Evolutionary conservation across 2,329 filamentous ascomycete genomes (phyloP), one percentile per base, ranked within the genome.

Genomic region (Trichoderma sp.): DNA sequence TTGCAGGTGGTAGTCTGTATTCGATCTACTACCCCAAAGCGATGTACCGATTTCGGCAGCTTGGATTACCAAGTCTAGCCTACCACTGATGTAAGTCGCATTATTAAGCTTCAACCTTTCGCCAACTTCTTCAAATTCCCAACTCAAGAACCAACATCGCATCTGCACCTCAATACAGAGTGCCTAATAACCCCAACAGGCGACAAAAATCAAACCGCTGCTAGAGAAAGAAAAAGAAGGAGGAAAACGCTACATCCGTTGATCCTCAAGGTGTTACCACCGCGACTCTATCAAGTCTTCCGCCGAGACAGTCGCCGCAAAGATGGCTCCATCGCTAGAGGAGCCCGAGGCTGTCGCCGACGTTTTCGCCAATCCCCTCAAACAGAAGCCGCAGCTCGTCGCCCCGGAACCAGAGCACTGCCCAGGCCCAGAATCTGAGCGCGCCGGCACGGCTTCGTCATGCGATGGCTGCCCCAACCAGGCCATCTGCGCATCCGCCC

Each of bases 381-480:
- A 94, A 79, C 84, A 87, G 67, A 90, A 92, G 63, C 94, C 95
- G 1, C 86, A 93, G 72, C 91, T 99, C 66, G 92, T 98, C 72
- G 96, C 96, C 24, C 95, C 96, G 51, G 94, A 98, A 78, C 95
- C 95, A 82, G 94, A 98, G 81, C 94, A 98, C 83, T 99, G 96
- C 77, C 95, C 95, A 3, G 96, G 96, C 0, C 96, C 93, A 4
- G 92, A 95, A 77, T 93, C 91, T 16, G 85, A 93, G 72, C 82
- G 87, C 73, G 89, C 89, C 68, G 89, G 89, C 71, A 85, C 84
- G 70, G 87, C 88, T 63, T 94, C 97, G 80, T 94, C 93, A 54
- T 99, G 96, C 83, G 93, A 91, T 59, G 94, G 94, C 66, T 99
- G 96, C 77, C 96, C 96, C 1, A 99, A 99, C 83, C 94, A 99